phyloP scores from a whole-genome alignment of 345 rosid genomes.

The Cardiospermum halicacabum region DNA sequence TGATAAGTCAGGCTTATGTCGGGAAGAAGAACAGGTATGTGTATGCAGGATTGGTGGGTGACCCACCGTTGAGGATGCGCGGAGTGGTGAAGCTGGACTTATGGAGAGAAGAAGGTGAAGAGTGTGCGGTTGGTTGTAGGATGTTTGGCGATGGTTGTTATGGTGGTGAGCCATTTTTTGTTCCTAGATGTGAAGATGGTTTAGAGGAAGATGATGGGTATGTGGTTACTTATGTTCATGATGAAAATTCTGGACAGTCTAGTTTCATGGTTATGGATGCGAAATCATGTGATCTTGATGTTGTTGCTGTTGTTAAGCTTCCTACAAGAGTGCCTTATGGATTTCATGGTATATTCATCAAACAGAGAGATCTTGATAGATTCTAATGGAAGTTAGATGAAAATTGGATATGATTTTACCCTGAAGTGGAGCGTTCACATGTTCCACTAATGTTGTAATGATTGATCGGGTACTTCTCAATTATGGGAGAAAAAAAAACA shows the following conservation, averaged over 20 bases:
- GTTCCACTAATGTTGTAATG: no score
- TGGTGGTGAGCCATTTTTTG: slow-evolving; percentile 63
- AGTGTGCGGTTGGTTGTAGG: slow-evolving; percentile 39
- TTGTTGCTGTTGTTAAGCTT: slow-evolving; percentile 50
- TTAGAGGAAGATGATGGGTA: slow-evolving; percentile 56
- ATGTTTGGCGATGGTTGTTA: slow-evolving; percentile 43
- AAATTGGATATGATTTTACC: no score
- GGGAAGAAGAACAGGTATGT: slow-evolving; percentile 39
- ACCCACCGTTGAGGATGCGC: slow-evolving; percentile 49
- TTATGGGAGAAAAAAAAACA: no score
- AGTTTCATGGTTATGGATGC: slow-evolving; percentile 62
- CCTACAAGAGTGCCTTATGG: slow-evolving; percentile 55
- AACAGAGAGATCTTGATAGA: slow-evolving; percentile 28
- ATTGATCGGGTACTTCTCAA: no score
- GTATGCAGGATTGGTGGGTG: slow-evolving; percentile 48
- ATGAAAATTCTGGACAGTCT: slow-evolving; percentile 45
- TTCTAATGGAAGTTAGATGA: no score
- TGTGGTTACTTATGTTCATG: slow-evolving; percentile 42
- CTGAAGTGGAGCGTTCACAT: no score
- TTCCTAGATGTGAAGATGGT: slow-evolving; percentile 40
- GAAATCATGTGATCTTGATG: slow-evolving; percentile 38
- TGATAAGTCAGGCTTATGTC: slow-evolving; percentile 30
- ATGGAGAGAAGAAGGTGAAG: slow-evolving; percentile 24
- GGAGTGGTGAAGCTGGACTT: slow-evolving; percentile 54
- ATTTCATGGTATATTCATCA: slow-evolving; percentile 52